Percentiles rank a stretch among this genome's conserved stretches.
These are phyloP conservation scores for Trichoderma asperelloides DNA, from an alignment of 495 filamentous ascomycete genomes.

Conservation along the genomic window DNA sequence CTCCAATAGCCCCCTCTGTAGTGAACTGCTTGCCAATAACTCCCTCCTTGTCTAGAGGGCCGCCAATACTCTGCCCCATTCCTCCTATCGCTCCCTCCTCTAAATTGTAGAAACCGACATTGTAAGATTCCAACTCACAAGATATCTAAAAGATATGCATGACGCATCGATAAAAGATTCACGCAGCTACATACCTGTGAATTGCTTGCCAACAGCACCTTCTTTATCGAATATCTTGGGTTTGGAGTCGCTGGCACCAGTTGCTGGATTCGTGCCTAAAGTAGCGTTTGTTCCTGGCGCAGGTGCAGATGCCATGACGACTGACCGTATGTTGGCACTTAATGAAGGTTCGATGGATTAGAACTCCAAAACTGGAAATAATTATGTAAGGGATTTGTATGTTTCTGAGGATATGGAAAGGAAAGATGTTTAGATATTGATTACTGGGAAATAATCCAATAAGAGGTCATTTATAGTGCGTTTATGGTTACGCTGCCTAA, in stretches of 20 bases:
- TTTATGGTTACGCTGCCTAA: too few species aligned
- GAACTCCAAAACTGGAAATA: too few species aligned
- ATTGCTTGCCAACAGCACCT: constrained; percentile 28
- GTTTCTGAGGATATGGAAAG: too few species aligned
- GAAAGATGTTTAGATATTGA: too few species aligned
- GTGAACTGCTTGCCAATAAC: constrained; percentile 38
- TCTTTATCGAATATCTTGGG: constrained; percentile 25
- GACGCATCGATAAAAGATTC: background rate
- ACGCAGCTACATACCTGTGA: constrained; percentile 23
- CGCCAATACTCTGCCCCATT: constrained; percentile 38
- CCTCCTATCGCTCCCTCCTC: constrained; percentile 37
- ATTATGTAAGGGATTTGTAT: too few species aligned
- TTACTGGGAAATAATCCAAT: too few species aligned
- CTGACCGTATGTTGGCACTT: too few species aligned
- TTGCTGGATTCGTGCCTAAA: background rate
- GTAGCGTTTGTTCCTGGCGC: background rate
- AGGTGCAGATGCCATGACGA: background rate
- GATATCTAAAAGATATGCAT: constrained; percentile 8
- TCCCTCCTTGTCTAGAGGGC: constrained; percentile 36
- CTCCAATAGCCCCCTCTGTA: constrained; percentile 28
- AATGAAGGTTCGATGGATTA: too few species aligned
- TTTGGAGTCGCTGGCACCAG: constrained; percentile 19
- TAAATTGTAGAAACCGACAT: constrained; percentile 10
- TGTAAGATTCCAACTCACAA: background rate
- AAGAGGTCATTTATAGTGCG: too few species aligned